Evolutionary conservation across 1,284 basidiomycete species (phyloP).

Genomic region (Cutaneotrichosporon sp.): DNA sequence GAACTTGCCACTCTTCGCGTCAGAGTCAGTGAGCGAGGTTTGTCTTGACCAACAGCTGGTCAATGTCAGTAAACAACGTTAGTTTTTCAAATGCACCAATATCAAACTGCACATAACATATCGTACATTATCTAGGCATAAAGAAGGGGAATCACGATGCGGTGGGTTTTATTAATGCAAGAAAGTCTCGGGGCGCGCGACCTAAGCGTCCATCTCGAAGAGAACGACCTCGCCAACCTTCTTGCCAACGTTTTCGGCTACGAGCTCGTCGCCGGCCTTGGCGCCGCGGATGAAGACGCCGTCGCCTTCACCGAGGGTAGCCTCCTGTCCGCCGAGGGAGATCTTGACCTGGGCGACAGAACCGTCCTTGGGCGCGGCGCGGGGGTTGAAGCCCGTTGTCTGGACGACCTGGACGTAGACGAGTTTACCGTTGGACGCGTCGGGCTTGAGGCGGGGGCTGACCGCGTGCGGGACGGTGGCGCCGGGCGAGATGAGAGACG

Average conservation of each 20-base stretch:
- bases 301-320: conserved; percentile 59
- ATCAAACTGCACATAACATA: not conserved
- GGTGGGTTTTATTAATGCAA: not conserved
- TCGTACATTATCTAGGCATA: not conserved
- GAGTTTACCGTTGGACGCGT: conserved; percentile 28
- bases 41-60: not conserved
- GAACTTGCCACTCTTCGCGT: too few relatives aligned
- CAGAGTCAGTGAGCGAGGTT: not conserved
- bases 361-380: conserved; percentile 39
- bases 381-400: conserved; percentile 65
- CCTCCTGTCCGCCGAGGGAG: conserved; percentile 44
- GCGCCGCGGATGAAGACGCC: conserved; percentile 62
- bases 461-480: conserved; percentile 56
- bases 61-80: too few relatives aligned
- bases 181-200: not conserved
- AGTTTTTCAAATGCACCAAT: not conserved
- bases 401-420: conserved; percentile 56
- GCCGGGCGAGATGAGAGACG: conserved; percentile 60
- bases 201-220: conserved; percentile 58
- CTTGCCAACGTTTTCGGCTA: conserved; percentile 57
- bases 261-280: conserved; percentile 51
- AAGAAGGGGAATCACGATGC: not conserved
- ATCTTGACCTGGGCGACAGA: conserved; percentile 28
- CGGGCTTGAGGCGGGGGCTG: conserved; percentile 45
- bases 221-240: conserved; percentile 61